Percentiles rank a stretch among this genome's conserved stretches.
These are phyloP conservation scores for Myxozyma vanderwaltii DNA, from an alignment of 805 yeast species.

Conservation along the genomic window DNA sequence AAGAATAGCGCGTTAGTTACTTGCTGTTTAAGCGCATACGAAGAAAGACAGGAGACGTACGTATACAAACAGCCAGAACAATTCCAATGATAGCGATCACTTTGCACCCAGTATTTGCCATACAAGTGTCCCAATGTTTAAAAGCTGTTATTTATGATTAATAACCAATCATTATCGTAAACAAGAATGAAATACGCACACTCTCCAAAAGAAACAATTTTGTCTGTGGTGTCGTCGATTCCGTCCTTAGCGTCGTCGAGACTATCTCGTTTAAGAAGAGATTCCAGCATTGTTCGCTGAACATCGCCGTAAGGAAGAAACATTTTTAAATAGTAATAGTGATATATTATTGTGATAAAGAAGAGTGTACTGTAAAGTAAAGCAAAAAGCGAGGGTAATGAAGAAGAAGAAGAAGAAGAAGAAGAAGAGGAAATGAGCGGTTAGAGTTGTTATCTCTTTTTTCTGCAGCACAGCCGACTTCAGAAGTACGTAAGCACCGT, in stretches of 20 bases:
- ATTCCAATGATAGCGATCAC: slow-evolving; percentile 75
- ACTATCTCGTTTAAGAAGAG: slow-evolving; percentile 8
- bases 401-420: not conserved
- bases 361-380: too few species aligned
- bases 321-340: too few species aligned
- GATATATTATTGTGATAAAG: too few species aligned
- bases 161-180: too few species aligned
- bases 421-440: too few species aligned
- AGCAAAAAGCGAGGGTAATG: not conserved
- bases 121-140: slow-evolving; percentile 73
- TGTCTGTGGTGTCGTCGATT: slow-evolving; percentile 8
- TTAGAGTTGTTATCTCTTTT: too few species aligned
- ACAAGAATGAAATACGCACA: slow-evolving; percentile 10
- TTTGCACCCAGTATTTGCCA: slow-evolving; percentile 75
- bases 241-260: slow-evolving; percentile 6
- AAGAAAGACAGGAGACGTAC: slow-evolving; percentile 15
- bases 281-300: slow-evolving; percentile 14
- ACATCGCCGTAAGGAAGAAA: slow-evolving; percentile 9
- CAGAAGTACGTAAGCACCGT: too few species aligned
- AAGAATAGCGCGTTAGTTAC: not conserved
- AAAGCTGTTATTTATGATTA: slow-evolving; percentile 50
- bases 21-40: not conserved
- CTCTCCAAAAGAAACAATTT: slow-evolving; percentile 15
- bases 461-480: too few species aligned
- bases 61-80: slow-evolving; percentile 55